Evolutionary conservation across 257 asterid genomes (phyloP).

Genomic region (Pogostemon cablin): DNA sequence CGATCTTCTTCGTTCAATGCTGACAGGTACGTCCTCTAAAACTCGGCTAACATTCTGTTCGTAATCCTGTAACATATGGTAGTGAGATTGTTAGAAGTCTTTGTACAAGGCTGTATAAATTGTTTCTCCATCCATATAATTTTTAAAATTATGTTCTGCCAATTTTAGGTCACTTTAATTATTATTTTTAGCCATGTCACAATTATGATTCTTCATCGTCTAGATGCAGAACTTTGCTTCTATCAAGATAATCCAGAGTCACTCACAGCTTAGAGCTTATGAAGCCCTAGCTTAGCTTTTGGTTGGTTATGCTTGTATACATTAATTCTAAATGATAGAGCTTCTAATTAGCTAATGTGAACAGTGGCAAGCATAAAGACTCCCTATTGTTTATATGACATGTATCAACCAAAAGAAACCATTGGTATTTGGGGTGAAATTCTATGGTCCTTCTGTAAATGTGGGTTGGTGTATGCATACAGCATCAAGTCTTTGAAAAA

Average conservation of each 20-base stretch:
- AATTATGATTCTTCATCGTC: slow-evolving; percentile 5
- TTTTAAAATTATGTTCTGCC: slow-evolving; percentile 16
- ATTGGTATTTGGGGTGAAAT: not conserved
- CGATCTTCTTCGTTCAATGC: slow-evolving; percentile 85
- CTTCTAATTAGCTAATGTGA: slow-evolving; percentile 8
- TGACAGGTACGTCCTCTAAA: slow-evolving; percentile 58
- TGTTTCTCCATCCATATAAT: not conserved
- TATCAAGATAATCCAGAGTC: slow-evolving; percentile 17
- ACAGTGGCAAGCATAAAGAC: not conserved
- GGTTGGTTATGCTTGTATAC: not conserved
- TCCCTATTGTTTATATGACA: not conserved
- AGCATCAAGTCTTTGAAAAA: not conserved
- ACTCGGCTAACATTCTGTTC: slow-evolving; percentile 2
- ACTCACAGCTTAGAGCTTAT: not conserved
- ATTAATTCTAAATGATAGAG: slow-evolving; percentile 6
- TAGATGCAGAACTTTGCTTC: slow-evolving; percentile 5
- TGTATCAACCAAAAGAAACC: not conserved
- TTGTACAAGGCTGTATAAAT: not conserved
- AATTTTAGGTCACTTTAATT: not conserved
- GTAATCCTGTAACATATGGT: not conserved
- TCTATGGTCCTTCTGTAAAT: not conserved
- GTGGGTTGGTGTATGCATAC: slow-evolving; percentile 1
- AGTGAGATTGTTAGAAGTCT: not conserved
- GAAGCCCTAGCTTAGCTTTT: not conserved
- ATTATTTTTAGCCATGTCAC: not conserved